Conservation (phyloP, 1,284 basidiomycete species). For the Limonomyces culmigenus region DNA sequence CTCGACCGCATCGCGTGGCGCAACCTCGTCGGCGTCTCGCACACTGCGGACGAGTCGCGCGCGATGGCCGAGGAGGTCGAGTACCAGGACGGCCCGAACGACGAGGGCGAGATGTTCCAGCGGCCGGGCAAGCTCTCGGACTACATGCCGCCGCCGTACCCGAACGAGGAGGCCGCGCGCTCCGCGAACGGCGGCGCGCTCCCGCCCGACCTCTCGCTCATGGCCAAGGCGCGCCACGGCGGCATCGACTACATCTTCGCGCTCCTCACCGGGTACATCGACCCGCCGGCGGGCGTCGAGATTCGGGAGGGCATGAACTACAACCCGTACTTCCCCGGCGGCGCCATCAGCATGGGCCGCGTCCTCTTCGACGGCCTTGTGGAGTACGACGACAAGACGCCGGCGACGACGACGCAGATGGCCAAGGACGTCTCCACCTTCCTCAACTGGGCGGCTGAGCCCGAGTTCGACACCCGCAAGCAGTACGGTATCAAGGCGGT, state of each 20-base stretch:
- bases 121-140: slow-evolving; percentile 95
- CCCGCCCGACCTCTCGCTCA: slow-evolving; percentile 94
- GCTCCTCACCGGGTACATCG: slow-evolving; percentile 92
- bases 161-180: slow-evolving; percentile 96
- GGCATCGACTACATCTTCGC: slow-evolving; percentile 95
- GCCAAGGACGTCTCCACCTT: slow-evolving; percentile 97
- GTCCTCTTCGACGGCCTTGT: slow-evolving; percentile 91
- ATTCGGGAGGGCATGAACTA: slow-evolving; percentile 97
- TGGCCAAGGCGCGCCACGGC: slow-evolving; percentile 97
- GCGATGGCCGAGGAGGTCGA: slow-evolving; percentile 93
- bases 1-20: slow-evolving; percentile 99
- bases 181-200: slow-evolving; percentile 90
- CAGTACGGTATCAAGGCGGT: slow-evolving; percentile 89
- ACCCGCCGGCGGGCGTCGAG: slow-evolving; percentile 92
- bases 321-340: slow-evolving; percentile 96
- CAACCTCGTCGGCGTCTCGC: slow-evolving; percentile 96
- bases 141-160: slow-evolving; percentile 91
- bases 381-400: slow-evolving; percentile 91
- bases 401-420: slow-evolving; percentile 97
- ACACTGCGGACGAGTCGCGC: slow-evolving; percentile 86
- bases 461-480: slow-evolving; percentile 96
- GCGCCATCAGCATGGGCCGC: slow-evolving; percentile 97
- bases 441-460: slow-evolving; percentile 91
- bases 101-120: slow-evolving; percentile 95
- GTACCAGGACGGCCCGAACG: slow-evolving; percentile 93